These are phyloP conservation scores for Tremellales sp. DNA, from an alignment of 1,284 basidiomycete species.

Conservation along the genomic window DNA sequence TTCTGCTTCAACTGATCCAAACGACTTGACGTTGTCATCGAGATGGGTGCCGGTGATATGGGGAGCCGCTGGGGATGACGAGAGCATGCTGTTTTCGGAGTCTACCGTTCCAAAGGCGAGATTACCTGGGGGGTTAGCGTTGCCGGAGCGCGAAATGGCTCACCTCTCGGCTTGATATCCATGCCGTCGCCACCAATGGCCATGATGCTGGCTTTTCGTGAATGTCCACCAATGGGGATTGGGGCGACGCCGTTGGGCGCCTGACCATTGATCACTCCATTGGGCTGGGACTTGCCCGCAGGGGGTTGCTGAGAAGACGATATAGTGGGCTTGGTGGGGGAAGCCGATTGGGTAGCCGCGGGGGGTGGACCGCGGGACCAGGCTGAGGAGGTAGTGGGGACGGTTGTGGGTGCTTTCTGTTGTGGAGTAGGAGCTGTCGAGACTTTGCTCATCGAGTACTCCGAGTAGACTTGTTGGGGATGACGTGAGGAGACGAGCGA, in stretches of 20 bases:
- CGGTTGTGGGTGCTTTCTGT: slow-evolving; percentile 9
- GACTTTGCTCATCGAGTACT: slow-evolving; percentile 36
- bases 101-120: slow-evolving; percentile 78
- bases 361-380: slow-evolving; percentile 43
- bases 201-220: slow-evolving; percentile 41
- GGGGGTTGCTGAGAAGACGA: slow-evolving; percentile 16
- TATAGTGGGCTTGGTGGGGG: slow-evolving; percentile 17
- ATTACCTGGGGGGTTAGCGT: slow-evolving; percentile 22
- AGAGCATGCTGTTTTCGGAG: slow-evolving; percentile 47
- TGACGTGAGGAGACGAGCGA: background rate
- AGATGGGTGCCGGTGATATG: slow-evolving; percentile 47
- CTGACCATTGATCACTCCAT: slow-evolving; percentile 20
- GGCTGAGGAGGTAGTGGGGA: slow-evolving; percentile 21
- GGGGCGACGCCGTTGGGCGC: slow-evolving; percentile 18
- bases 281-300: slow-evolving; percentile 15
- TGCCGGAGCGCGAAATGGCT: slow-evolving; percentile 10
- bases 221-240: slow-evolving; percentile 31
- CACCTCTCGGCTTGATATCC: slow-evolving; percentile 37
- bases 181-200: slow-evolving; percentile 36
- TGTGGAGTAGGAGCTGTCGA: slow-evolving; percentile 18
- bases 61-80: slow-evolving; percentile 50
- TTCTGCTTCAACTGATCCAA: slow-evolving; percentile 65
- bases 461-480: background rate
- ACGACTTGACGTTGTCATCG: slow-evolving; percentile 61
- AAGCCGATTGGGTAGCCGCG: slow-evolving; percentile 24